phyloP scores from a whole-genome alignment of 2,329 filamentous ascomycete species.

The Cryphonectria naterciae region DNA sequence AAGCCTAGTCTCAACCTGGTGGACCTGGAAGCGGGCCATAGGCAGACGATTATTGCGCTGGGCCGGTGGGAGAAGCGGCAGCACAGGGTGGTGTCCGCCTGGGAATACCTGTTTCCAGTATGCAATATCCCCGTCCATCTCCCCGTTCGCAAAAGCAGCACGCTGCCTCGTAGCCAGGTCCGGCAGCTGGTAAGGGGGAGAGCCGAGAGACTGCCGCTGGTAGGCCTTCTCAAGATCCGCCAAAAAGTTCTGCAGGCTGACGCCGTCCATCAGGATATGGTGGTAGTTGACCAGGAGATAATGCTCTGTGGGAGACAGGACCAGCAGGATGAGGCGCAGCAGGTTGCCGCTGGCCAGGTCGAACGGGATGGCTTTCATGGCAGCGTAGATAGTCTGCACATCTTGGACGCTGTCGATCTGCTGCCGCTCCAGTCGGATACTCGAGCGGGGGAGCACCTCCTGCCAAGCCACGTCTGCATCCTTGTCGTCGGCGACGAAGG shows the following conservation, averaged over 20 bases:
- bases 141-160: slow-evolving; percentile 35
- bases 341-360: neutral
- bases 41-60: slow-evolving; percentile 30
- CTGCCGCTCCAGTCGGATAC: slow-evolving; percentile 26
- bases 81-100: neutral
- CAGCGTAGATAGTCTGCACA: slow-evolving; percentile 40
- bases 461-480: slow-evolving; percentile 30
- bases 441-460: neutral
- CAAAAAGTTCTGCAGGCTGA: slow-evolving; percentile 11
- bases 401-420: slow-evolving; percentile 44
- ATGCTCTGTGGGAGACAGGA: slow-evolving; percentile 41
- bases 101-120: slow-evolving; percentile 4
- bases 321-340: slow-evolving; percentile 35
- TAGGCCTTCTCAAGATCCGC: slow-evolving; percentile 49
- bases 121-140: slow-evolving; percentile 30
- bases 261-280: slow-evolving; percentile 22
- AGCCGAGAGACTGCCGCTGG: slow-evolving; percentile 33
- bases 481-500: slow-evolving; percentile 32
- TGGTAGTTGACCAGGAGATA: slow-evolving; percentile 43
- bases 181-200: slow-evolving; percentile 38
- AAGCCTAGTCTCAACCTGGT: neutral
- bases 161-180: slow-evolving; percentile 41
- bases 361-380: slow-evolving; percentile 31
- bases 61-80: slow-evolving; percentile 16
- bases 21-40: slow-evolving; percentile 20